These are phyloP conservation scores for Graphium sp. DNA, from an alignment of 2,329 filamentous ascomycete species.

Conservation along the genomic window DNA sequence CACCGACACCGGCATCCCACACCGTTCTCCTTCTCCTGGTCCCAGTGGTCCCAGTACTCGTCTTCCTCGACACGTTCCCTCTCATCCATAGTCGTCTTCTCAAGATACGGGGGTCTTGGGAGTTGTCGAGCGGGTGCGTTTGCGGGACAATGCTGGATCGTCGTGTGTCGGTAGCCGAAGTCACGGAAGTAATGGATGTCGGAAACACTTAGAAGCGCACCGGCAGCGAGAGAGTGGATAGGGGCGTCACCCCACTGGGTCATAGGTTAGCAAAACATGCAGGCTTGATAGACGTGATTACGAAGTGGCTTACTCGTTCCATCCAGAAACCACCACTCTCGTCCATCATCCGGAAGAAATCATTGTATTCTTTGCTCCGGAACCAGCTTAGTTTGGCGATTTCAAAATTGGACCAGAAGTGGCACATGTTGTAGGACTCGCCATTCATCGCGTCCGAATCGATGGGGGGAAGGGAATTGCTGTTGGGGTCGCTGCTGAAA, in stretches of 20 bases:
- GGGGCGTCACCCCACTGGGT: slow-evolving; percentile 94
- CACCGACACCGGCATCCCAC: slow-evolving; percentile 93
- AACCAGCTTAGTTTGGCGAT: slow-evolving; percentile 93
- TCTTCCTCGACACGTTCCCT: slow-evolving; percentile 83
- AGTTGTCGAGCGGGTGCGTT: slow-evolving; percentile 85
- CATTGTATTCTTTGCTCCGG: slow-evolving; percentile 90
- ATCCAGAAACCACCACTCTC: slow-evolving; percentile 97
- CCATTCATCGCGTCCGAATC: slow-evolving; percentile 92
- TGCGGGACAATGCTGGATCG: slow-evolving; percentile 94
- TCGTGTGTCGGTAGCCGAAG: slow-evolving; percentile 95
- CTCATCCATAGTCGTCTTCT: slow-evolving; percentile 65
- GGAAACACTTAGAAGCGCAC: slow-evolving; percentile 60
- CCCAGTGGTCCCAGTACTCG: slow-evolving; percentile 84
- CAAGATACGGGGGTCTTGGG: slow-evolving; percentile 61
- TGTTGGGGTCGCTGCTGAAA: slow-evolving; percentile 55
- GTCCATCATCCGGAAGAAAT: slow-evolving; percentile 99
- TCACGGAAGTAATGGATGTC: slow-evolving; percentile 99
- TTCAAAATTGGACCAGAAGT: slow-evolving; percentile 99
- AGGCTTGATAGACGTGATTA: slow-evolving; percentile 2
- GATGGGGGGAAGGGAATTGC: slow-evolving; percentile 58
- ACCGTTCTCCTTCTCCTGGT: slow-evolving; percentile 82
- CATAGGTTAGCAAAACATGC: slow-evolving; percentile 9
- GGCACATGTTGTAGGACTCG: slow-evolving; percentile 99
- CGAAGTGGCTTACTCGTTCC: slow-evolving; percentile 60
- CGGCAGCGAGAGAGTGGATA: slow-evolving; percentile 92